Evolutionary conservation across 2,329 filamentous ascomycete species (phyloP), one percentile per base, ranked within the genome.

Genomic region (Exutisphaerella laricina): DNA sequence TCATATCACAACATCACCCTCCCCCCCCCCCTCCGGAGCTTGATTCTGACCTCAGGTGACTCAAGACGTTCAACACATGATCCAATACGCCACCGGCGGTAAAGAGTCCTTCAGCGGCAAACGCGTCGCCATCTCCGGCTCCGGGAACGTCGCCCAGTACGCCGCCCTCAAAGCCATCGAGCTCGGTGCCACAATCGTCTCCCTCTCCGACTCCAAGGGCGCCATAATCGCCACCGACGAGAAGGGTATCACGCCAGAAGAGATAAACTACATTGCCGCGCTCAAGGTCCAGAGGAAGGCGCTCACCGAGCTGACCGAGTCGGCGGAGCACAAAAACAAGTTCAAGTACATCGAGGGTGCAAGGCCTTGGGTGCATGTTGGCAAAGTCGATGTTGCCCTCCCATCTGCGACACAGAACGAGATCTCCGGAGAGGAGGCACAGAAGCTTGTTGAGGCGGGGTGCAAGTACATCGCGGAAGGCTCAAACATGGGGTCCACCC

Each of bases 401-500:
- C 92, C 92, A 40, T 89, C 79, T 61, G 92, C 92, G 29, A 97
- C 92, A 48, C 89, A 98, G 77, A 98, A 98, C 75, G 92, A 98
- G 73, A 88, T 98, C 62, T 88, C 79, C 63, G 81, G 82, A 64
- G 88, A 92, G 59, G 92, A 98, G 75, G 92, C 89, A 40, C 74
- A 87, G 72, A 80, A 78, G 13, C 79, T 97, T 32, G 79, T 96
- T 46, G 76, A 76, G 37, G 78, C 77, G 46, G 90, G 90, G 56
- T 78, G 77, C 63, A 80, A 83, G 66, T 94, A 88, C 74, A 83
- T 97, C 55, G 92, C 92, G 45, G 92, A 98, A 73, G 92, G 92
- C 44, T 92, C 85, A 71, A 97, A 97, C 80, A 97, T 98, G 92
- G 92, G 92, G 53, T 96, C 88, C 77, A 96, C 89, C 23, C 88